Evolutionary conservation across 305 asterid genomes (phyloP), one percentile per base, ranked within the genome.

Genomic region (Rubia tinctorum): DNA sequence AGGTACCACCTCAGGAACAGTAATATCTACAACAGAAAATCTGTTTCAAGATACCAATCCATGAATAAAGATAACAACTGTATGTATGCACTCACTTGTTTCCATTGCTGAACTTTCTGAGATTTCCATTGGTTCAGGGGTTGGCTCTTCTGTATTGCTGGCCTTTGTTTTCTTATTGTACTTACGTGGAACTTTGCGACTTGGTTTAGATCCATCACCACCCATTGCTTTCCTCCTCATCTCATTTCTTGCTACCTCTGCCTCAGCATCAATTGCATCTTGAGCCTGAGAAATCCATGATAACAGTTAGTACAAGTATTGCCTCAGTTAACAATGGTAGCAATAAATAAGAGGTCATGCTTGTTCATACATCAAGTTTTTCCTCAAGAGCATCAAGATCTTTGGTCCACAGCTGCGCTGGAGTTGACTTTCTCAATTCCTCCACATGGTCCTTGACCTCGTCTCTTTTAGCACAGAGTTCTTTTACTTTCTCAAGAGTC

Each of bases 361-460:
- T 34, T 30, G 56, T 79, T 74, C 95, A 74, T 82, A 94, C 99
- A 71, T 89, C 89, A 76, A 87, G 84, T 80, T 87, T 89, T 43
- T 5, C 56, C 76, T 92, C 97, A 18, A 95, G 89, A 76, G 86
- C 87, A 68, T 86, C 97, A 27, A 95, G 92, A 87, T 95, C 99
- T 66, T 79, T 86, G 71, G 55, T 53, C 99, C 99, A 95, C 78
- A 95, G 80, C 72, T 89, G 69, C 80, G 77, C 85, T 9, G 86
- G 87, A 58, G 99, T 83, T 56, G 96, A 78, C 39, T 78, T 84
- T 83, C 87, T 89, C 85, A 92, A 79, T 20, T 85, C 92, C 63
- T 84, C 93, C 66, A 92, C 91, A 69, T 86, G 93, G 51, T 71
- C 84, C 71, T 72, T 66, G 59, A 87, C 88, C 82, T 81, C 89